Evolutionary conservation across 306 rosid genomes (phyloP), one percentile per base, ranked within the genome.

Genomic region (Sechiopsis laciniata): DNA sequence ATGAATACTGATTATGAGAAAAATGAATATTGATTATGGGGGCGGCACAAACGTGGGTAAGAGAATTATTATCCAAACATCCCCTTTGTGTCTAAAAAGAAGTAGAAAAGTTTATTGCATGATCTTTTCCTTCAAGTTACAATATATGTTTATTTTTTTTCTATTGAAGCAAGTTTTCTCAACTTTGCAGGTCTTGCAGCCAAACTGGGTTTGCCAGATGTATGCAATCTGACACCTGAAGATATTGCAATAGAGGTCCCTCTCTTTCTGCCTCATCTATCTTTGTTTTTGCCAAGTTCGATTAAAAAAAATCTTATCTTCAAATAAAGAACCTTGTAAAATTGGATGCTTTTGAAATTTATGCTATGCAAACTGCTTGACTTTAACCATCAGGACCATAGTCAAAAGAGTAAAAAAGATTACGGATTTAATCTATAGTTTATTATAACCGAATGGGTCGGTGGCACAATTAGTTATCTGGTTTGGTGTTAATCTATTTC

Each of bases 211-310:
- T 78, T 26, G 46, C 17, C 76, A 77, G 95, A 89, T 79, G 88
- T 88, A 22, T 85, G 77, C 2, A 82, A 84, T 83, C 79, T 95
- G 79, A 83, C 99, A 1, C 99, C 99, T 50, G 72, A 80, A 21
- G 87, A 77, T 64, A 89, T 95, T 66, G 97, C 97, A 64, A 75
- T 91, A 73, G 99, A 91, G 99, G 99, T 91, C 52, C 46, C 74
- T 73, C 50, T 51, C 83, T 64, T 53, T 79, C 78, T 73, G 77
- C 58, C 58, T 72, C 76, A 2, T 26, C 29, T 26, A 55, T 75
- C 70, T 75, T 61, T 77, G 73, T 73, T 69, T 59, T 55, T 52
- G 20, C 73, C n/a, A 16, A 54, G 51, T 48, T 75, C 7, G 57
- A 46, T 62, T 29, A 54, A 45, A 32, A 45, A 32, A 71, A 37